These are phyloP conservation scores for Cercospora sojina DNA, from an alignment of 2,329 filamentous ascomycete species.

Conservation along the genomic window DNA sequence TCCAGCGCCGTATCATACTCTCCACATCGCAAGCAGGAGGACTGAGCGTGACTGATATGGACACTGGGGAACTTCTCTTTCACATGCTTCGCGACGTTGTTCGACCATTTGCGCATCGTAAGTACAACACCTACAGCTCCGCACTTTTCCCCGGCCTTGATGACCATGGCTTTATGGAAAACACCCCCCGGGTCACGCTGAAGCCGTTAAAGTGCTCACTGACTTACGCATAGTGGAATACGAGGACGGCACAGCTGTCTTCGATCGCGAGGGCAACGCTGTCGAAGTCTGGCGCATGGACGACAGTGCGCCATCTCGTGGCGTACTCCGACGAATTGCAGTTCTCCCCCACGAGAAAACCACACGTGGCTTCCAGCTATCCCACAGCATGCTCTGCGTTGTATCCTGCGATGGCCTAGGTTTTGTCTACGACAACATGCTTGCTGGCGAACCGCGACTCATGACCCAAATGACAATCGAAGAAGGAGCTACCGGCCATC, in stretches of 20 bases:
- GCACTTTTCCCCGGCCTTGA: not conserved
- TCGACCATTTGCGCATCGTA: conserved; percentile 45
- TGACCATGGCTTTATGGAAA: not conserved
- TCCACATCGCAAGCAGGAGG: conserved; percentile 50
- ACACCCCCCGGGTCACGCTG: not conserved
- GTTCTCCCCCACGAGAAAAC: conserved; percentile 45
- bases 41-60: conserved; percentile 50
- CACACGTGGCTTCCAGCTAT: conserved; percentile 50
- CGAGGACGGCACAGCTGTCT: conserved; percentile 48
- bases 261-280: conserved; percentile 47
- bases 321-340: conserved; percentile 44
- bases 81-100: conserved; percentile 34
- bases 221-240: conserved; percentile 41
- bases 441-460: conserved; percentile 35
- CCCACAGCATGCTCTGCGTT: conserved; percentile 47
- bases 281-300: conserved; percentile 49
- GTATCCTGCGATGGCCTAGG: conserved; percentile 47
- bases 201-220: not conserved
- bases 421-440: conserved; percentile 47
- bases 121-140: not conserved
- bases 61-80: conserved; percentile 45
- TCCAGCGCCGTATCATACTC: conserved; percentile 48
- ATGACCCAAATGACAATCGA: conserved; percentile 43
- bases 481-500: conserved; percentile 45
- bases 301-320: conserved; percentile 37